Evolutionary conservation across 2,329 filamentous ascomycete species (phyloP).

Genomic region (Ophiocordyceps camponoti-rufipedis): DNA sequence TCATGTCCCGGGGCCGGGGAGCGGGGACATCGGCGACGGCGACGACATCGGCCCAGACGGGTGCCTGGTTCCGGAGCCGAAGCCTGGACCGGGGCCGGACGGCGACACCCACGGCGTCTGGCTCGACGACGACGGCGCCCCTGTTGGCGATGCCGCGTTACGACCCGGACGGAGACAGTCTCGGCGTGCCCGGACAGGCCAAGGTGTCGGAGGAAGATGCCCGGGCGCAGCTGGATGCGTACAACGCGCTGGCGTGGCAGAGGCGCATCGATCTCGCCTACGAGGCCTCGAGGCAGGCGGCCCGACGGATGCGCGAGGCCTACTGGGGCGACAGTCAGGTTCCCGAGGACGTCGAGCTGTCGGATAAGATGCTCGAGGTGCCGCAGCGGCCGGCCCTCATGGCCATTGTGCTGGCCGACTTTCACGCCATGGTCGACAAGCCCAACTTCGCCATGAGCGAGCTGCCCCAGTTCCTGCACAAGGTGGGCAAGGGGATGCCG

Average conservation of each 20-base stretch:
- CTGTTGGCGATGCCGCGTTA: slow-evolving; percentile 38
- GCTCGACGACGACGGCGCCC: slow-evolving; percentile 16
- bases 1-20: slow-evolving; percentile 18
- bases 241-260: slow-evolving; percentile 87
- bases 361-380: slow-evolving; percentile 70
- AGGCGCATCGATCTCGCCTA: slow-evolving; percentile 68
- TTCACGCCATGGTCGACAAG: slow-evolving; percentile 76
- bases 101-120: slow-evolving; percentile 12
- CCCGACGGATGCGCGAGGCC: slow-evolving; percentile 58
- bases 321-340: slow-evolving; percentile 73
- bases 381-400: slow-evolving; percentile 73
- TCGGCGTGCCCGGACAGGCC: slow-evolving; percentile 50
- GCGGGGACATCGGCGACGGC: slow-evolving; percentile 7
- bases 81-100: slow-evolving; percentile 28
- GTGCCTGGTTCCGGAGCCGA: slow-evolving; percentile 28
- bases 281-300: slow-evolving; percentile 48
- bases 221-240: slow-evolving; percentile 51
- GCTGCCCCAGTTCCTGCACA: slow-evolving; percentile 67
- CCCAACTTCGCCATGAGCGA: slow-evolving; percentile 75
- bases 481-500: slow-evolving; percentile 93
- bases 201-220: slow-evolving; percentile 64
- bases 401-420: slow-evolving; percentile 62
- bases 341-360: slow-evolving; percentile 65
- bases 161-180: slow-evolving; percentile 52
- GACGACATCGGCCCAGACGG: slow-evolving; percentile 7